Conservation (phyloP, 805 yeast genomes). For the Priceomyces medius region DNA sequence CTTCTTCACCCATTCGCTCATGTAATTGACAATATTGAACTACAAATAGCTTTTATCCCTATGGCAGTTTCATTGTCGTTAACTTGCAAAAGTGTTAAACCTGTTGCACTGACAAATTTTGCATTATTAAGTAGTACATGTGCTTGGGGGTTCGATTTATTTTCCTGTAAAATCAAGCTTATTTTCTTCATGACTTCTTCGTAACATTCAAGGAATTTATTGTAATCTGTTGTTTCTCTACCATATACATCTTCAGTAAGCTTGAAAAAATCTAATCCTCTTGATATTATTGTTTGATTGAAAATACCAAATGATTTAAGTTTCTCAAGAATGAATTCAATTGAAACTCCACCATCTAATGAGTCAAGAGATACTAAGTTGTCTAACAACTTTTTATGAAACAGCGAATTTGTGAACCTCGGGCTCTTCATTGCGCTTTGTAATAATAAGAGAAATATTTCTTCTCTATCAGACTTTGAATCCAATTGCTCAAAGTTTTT, state of each 20-base stretch:
- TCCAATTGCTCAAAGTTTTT: conserved; percentile 12
- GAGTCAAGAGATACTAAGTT: conserved; percentile 1
- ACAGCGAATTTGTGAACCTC: neutral
- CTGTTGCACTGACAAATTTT: conserved; percentile 29
- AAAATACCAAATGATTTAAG: conserved; percentile 22
- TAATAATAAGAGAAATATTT: conserved; percentile 21
- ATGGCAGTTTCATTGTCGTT: neutral
- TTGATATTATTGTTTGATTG: conserved; percentile 11
- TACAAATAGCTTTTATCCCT: neutral
- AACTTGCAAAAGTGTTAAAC: conserved; percentile 6
- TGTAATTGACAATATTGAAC: neutral
- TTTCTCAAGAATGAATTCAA: conserved; percentile 12
- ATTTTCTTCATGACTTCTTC: conserved; percentile 9
- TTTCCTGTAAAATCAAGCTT: conserved; percentile 7
- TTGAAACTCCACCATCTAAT: neutral
- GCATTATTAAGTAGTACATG: conserved; percentile 28
- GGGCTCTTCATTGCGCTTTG: conserved; percentile 15
- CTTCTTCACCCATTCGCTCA: too few relatives aligned
- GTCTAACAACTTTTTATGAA: conserved; percentile 1
- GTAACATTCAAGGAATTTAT: conserved; percentile 8
- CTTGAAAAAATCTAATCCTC: neutral
- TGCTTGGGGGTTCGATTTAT: neutral
- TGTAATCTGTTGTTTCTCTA: neutral
- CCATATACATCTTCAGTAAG: neutral
- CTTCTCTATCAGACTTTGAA: conserved; percentile 12